Base-by-base conservation (phyloP, 2,329 filamentous ascomycete species). In the Coniella vitis region DNA sequence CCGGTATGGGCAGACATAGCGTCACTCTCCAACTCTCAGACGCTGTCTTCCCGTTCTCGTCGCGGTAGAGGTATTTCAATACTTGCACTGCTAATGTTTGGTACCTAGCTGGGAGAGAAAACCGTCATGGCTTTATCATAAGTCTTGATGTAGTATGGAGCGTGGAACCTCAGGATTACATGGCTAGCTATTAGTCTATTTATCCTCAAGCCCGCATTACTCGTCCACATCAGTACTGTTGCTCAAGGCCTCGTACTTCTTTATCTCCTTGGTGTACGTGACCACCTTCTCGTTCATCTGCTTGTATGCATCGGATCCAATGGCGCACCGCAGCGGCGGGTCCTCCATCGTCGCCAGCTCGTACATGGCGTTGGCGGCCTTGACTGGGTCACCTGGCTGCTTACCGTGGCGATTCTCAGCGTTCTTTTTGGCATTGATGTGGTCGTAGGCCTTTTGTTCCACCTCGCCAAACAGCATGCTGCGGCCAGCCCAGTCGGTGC, bases 321-420 rank as follows among this genome's bases (percentile, higher is more conserved):
- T 39, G 36, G 39, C 36, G 19, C 36, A 38, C 4, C 44, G 36
- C 25, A 39, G 20, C 16, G 44, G 44, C 17, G 44, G 37, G 19
- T 46, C 36, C 17, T 46, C 4, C 44, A 46, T 46, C 4, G 36
- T 39, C 13, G 44, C 29, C 13, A 79, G 65, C 54, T 84, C 79
- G 4, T 82, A 68, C 22, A 80, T 65, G 1, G 76, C 68, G 48
- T 63, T 67, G 7, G 66, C 64, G 0, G 73, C 79, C 65, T 81
- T 81, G 16, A 61, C 62, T 3, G 77, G 69, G 57, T 83, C 77
- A 0, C 79, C 79, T 0, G 65, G 69, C 63, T 83, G 78, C 0
- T 72, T 69, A 14, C 72, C 66, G 52, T 80, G 63, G 7, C 44
- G 44, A 10, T 13, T 36, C 35, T 31, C 12, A 10, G 62, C 61